Evolutionary conservation across 441 rosid genomes (phyloP), one percentile per base, ranked within the genome.

Genomic region (Adansonia grandidieri): DNA sequence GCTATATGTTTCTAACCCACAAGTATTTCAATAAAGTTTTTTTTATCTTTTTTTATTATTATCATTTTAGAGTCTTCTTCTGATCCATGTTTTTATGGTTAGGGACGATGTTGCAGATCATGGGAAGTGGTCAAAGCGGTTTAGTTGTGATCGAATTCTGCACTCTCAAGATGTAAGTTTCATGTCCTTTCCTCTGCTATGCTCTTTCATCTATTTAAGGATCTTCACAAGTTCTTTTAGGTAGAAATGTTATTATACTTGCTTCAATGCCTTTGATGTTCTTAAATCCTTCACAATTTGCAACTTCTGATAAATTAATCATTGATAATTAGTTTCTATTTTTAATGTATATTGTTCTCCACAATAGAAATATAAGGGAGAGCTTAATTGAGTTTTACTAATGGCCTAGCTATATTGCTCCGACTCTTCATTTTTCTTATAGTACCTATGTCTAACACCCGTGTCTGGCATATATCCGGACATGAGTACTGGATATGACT

Each of bases 71-170:
- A 65, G 17, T 62, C 44, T 66, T 32, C 37, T 75, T 45, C 72
- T 71, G 64, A 75, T 37, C 73, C 66, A 60, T 81, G 66, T 77
- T 83, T 79, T 69, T 66, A 71, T 82, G 48, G 78, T 64, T 81
- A 90, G 94, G 82, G 94, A 90, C 84, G 94, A 89, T 80, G 82
- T 90, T 77, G 94, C 94, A 61, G 94, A 90, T 83, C 94, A 90
- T 82, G 82, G 73, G 73, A 89, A 84, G 79, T 90, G 94, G 94
- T 81, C 91, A 75, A 86, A 82, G 73, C 75, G 87, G 54, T 82
- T 90, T 74, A 80, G 82, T 56, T 82, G 79, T 79, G 82, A 84
- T 20, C 84, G 94, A 80, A 88, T 89, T 80, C 78, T 90, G 76
- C 94, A 90, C 76, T 83, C 87, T 58, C 77, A 45, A 83, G 94